These are phyloP conservation scores for Circinella minor DNA, from an alignment of 371 early-diverging fungal genomes.

Conservation along the genomic window DNA sequence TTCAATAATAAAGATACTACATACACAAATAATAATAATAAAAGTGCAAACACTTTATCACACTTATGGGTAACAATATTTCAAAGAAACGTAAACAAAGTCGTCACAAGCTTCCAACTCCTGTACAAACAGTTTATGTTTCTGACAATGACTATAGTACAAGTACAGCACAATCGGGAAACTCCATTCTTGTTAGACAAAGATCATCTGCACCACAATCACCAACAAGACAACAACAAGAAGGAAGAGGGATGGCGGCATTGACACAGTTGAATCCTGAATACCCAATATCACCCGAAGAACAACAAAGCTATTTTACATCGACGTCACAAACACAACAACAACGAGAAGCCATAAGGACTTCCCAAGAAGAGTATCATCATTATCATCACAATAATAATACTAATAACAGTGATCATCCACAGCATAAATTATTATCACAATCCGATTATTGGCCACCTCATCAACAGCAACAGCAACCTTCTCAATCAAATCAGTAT, in stretches of 20 bases:
- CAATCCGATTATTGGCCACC: constrained; percentile 48
- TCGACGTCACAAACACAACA: not conserved
- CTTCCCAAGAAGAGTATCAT: not conserved
- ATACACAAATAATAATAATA: not conserved
- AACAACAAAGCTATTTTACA: not conserved
- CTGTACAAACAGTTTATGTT: constrained; percentile 1
- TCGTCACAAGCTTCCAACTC: not conserved
- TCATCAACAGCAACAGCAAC: constrained; percentile 4
- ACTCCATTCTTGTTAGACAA: constrained; percentile 34
- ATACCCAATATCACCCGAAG: constrained; percentile 13
- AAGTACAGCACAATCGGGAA: constrained; percentile 34
- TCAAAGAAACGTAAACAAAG: constrained; percentile 11
- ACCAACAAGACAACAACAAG: not conserved
- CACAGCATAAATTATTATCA: constrained; percentile 41
- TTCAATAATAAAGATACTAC: no score
- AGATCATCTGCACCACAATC: constrained; percentile 2
- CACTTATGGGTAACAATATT: constrained; percentile 11
- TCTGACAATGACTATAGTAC: constrained; percentile 30
- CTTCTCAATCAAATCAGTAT: not conserved
- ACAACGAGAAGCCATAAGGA: not conserved
- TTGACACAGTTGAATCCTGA: constrained; percentile 23
- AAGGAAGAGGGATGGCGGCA: not conserved
- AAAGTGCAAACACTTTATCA: no score
- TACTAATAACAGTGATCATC: constrained; percentile 21
- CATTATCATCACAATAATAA: not conserved